Evolutionary conservation across 2,329 filamentous ascomycete genomes (phyloP), one percentile per base, ranked within the genome.

Genomic region (Alternaria atra): DNA sequence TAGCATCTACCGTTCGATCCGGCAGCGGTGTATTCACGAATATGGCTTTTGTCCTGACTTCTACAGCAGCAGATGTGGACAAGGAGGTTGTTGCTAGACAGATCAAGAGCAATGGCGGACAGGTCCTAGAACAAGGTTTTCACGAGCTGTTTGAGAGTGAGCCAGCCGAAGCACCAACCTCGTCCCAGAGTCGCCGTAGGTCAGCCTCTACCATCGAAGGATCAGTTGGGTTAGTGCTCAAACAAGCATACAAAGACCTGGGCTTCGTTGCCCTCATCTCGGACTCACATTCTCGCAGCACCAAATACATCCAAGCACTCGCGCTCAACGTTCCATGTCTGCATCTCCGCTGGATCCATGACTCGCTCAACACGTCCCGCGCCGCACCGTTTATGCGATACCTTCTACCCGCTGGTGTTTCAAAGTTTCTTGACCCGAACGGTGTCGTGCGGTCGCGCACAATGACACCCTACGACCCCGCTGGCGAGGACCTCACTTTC

Each of bases 281-380:
- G 0, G 92, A 98, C 72, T 87, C 88, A 5, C 91, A 97, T 76
- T 95, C 91, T 6, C 89, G 94, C 47, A 93, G 93, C 64, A 87
- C 89, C 51, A 99, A 98, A 76, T 97, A 95, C 77, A 91, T 98
- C 84, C 94, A 98, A 80, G 95, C 95, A 0, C 86, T 99, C 2
- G 94, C 95, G 0, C 86, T 99, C 0, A 93, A 92, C 1, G 80
- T 99, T 0, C 95, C 95, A 0, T 97, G 94, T 71, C 83, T 99
- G 2, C 90, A 92, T 6, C 86, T 89, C 6, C 89, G 90, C 55
- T 99, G 95, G 94, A 82, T 97, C 48, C 84, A 87, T 27, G 86
- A 91, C 51, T 97, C 92, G 63, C 77, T 94, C 3, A 78, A 83
- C 1, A 86, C 87, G 32, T 82, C 84, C 6, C 74, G 80, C 7